A percentile compares a stretch with the other conserved stretches of the same genome.
Conservation (phyloP, 345 rosid genomes). For the Capsella bursapastoris region DNA sequence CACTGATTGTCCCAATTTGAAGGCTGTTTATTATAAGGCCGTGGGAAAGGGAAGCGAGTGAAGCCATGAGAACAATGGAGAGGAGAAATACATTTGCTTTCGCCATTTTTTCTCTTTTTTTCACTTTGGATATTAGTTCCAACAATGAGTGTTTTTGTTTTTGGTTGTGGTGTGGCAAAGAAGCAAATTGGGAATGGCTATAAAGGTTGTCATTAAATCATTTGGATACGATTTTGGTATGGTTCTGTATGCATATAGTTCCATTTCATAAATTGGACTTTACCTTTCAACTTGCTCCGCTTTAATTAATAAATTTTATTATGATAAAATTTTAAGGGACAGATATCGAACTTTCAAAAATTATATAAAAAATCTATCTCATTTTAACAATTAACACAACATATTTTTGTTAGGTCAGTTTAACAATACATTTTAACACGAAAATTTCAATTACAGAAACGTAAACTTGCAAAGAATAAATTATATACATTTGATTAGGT, state of each 20-base stretch:
- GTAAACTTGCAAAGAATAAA: no score
- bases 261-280: not conserved
- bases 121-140: not conserved
- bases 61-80: conserved; percentile 25
- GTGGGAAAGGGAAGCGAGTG: conserved; percentile 9
- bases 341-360: no score
- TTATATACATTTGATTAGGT: no score
- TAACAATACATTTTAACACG: no score
- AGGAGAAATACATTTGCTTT: conserved; percentile 3
- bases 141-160: not conserved
- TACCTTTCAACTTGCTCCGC: not conserved
- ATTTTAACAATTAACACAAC: no score
- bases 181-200: conserved; percentile 12
- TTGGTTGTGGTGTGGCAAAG: conserved; percentile 5
- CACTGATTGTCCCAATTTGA: not conserved
- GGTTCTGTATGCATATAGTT: not conserved
- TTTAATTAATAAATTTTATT: no score
- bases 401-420: no score
- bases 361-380: no score
- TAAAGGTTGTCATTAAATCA: not conserved
- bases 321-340: no score
- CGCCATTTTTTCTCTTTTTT: not conserved
- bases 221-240: not conserved
- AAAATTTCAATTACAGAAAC: no score
- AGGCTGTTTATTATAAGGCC: not conserved